Conservation (phyloP, 1,284 basidiomycete species). For the Xanthoconium separans region DNA sequence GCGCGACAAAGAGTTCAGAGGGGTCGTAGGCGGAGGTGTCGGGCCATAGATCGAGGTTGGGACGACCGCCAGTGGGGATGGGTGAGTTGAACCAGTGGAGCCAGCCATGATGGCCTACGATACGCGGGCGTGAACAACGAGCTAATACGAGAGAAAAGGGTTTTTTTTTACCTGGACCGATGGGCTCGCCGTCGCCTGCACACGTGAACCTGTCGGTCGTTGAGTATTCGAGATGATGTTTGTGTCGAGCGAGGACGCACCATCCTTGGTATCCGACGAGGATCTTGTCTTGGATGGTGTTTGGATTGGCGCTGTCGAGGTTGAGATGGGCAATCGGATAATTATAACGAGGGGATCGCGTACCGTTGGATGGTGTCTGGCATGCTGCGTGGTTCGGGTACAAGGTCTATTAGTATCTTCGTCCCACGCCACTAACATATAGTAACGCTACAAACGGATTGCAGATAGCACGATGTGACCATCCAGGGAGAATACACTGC, state of each 20-base stretch:
- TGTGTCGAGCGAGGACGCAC: constrained; percentile 39
- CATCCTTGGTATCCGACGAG: constrained; percentile 83
- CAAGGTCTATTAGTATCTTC: too few relatives aligned
- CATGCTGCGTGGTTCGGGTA: too few relatives aligned
- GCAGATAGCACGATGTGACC: too few relatives aligned
- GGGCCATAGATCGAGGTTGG: constrained; percentile 74
- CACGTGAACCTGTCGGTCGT: constrained; percentile 60
- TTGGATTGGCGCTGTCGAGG: constrained; percentile 48
- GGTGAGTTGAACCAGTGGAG: constrained; percentile 76
- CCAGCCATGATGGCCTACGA: constrained; percentile 71
- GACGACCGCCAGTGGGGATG: constrained; percentile 61
- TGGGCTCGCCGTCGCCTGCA: constrained; percentile 60
- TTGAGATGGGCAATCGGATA: too few relatives aligned
- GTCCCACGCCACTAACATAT: too few relatives aligned
- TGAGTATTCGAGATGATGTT: neutral
- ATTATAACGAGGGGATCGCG: too few relatives aligned
- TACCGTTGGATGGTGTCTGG: too few relatives aligned
- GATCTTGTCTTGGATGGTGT: constrained; percentile 70
- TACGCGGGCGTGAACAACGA: neutral
- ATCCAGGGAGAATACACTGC: too few relatives aligned
- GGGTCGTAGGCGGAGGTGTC: constrained; percentile 67
- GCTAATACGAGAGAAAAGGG: too few relatives aligned
- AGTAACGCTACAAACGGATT: too few relatives aligned
- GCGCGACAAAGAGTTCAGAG: constrained; percentile 65
- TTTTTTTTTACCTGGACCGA: constrained; percentile 62